Evolutionary conservation across 805 yeast genomes (phyloP).

Genomic region (Komagataella kurtzmanii): DNA sequence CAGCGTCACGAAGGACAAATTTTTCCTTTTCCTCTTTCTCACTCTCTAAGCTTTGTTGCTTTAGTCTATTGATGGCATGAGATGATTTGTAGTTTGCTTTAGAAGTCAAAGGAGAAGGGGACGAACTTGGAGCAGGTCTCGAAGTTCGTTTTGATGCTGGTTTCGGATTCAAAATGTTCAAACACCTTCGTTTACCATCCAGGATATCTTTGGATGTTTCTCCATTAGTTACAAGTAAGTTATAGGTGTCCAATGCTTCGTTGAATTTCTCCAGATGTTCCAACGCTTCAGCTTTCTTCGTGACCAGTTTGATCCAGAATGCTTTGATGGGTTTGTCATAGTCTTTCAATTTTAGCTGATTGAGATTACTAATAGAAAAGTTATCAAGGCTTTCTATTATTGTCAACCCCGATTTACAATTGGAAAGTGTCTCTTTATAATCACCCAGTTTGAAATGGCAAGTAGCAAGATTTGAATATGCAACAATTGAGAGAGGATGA

Average conservation of each 20-base stretch:
- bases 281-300: constrained; percentile 69
- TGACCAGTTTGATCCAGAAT: constrained; percentile 60
- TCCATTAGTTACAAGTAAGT: constrained; percentile 52
- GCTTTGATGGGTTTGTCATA: constrained; percentile 42
- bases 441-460: constrained; percentile 61
- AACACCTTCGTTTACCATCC: constrained; percentile 78
- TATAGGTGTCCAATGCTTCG: constrained; percentile 51
- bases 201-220: constrained; percentile 45
- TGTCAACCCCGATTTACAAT: constrained; percentile 32
- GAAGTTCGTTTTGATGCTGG: constrained; percentile 15
- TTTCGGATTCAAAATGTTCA: constrained; percentile 45
- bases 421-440: constrained; percentile 34
- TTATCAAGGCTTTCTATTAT: constrained; percentile 20
- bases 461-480: constrained; percentile 65
- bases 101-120: constrained; percentile 7
- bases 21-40: constrained; percentile 42
- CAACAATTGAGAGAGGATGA: constrained; percentile 55
- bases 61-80: constrained; percentile 33
- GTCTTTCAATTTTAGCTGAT: constrained; percentile 24
- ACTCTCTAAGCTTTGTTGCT: constrained; percentile 29
- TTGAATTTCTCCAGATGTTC: constrained; percentile 66
- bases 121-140: constrained; percentile 8
- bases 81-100: constrained; percentile 10
- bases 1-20: constrained; percentile 48
- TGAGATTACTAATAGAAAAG: constrained; percentile 6